A percentile compares a stretch with the other conserved stretches of the same genome.
Evolutionary conservation across 768 basidiomycete genomes (phyloP).

Genomic region (Filobasidium floriforme): DNA sequence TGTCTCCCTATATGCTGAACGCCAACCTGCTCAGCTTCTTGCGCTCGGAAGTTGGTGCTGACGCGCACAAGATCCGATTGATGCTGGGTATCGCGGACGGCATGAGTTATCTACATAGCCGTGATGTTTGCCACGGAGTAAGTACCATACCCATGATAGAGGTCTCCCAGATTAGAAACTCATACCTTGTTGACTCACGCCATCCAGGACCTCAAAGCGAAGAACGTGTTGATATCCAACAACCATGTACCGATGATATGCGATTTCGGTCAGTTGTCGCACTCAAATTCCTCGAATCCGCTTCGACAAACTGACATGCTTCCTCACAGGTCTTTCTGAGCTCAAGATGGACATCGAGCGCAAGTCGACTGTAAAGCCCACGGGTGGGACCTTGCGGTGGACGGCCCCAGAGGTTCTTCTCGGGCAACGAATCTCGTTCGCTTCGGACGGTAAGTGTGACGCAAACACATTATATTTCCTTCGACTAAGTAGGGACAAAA

Average conservation of each 20-base stretch:
- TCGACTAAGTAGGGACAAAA: too few species aligned
- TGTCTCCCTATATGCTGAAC: conserved; percentile 63
- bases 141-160: too few species aligned
- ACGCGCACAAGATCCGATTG: conserved; percentile 48
- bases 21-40: conserved; percentile 61
- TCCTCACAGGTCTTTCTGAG: conserved; percentile 53
- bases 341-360: conserved; percentile 65
- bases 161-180: too few species aligned
- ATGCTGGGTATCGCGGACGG: conserved; percentile 62
- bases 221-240: conserved; percentile 70
- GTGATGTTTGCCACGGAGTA: conserved; percentile 71
- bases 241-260: conserved; percentile 62
- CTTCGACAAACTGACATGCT: not conserved
- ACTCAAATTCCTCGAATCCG: not conserved
- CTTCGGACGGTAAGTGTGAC: conserved; percentile 10
- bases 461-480: too few species aligned
- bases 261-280: conserved; percentile 59
- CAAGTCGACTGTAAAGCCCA: conserved; percentile 51
- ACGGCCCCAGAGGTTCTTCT: conserved; percentile 61
- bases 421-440: conserved; percentile 35
- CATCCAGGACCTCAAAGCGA: conserved; percentile 48
- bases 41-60: conserved; percentile 40
- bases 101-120: conserved; percentile 69
- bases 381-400: conserved; percentile 63
- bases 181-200: not conserved